Conservation (phyloP, 163 green algal species). For the Trebouxiophyceae sp. region DNA sequence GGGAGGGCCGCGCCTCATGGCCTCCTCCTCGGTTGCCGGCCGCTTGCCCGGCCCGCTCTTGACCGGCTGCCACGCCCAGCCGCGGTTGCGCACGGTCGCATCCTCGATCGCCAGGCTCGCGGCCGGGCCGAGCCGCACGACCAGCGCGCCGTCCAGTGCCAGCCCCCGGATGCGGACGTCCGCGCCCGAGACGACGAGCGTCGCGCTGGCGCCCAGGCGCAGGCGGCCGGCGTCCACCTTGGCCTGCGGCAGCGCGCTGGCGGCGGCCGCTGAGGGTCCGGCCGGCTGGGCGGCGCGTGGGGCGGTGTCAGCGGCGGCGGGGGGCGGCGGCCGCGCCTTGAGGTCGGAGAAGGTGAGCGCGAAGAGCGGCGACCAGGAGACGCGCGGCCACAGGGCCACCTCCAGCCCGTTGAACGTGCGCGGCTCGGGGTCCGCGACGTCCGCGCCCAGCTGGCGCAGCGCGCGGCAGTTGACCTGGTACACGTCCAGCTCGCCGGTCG, state of each 20-base stretch:
- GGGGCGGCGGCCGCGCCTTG: slow-evolving; percentile 22
- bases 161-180: slow-evolving; percentile 47
- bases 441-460: slow-evolving; percentile 45
- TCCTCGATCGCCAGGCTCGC: slow-evolving; percentile 41
- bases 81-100: slow-evolving; percentile 60
- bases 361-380: slow-evolving; percentile 72
- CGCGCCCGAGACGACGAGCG: slow-evolving; percentile 62
- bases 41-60: slow-evolving; percentile 17
- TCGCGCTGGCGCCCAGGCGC: slow-evolving; percentile 27
- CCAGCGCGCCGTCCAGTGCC: slow-evolving; percentile 62
- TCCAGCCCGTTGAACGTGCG: slow-evolving; percentile 75
- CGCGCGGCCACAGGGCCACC: slow-evolving; percentile 65
- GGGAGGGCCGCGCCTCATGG: slow-evolving; percentile 45
- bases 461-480: slow-evolving; percentile 54
- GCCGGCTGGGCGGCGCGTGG: no score
- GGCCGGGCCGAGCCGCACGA: slow-evolving; percentile 36
- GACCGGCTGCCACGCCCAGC: slow-evolving; percentile 72
- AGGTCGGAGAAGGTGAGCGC: slow-evolving; percentile 63
- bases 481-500: slow-evolving; percentile 69
- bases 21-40: slow-evolving; percentile 43
- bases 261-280: no score
- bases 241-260: slow-evolving; percentile 7
- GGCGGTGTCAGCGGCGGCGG: no score
- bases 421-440: slow-evolving; percentile 38
- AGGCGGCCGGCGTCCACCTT: slow-evolving; percentile 32